Evolutionary conservation across 2,329 filamentous ascomycete genomes (phyloP).

Genomic region (Fusarium sp.): DNA sequence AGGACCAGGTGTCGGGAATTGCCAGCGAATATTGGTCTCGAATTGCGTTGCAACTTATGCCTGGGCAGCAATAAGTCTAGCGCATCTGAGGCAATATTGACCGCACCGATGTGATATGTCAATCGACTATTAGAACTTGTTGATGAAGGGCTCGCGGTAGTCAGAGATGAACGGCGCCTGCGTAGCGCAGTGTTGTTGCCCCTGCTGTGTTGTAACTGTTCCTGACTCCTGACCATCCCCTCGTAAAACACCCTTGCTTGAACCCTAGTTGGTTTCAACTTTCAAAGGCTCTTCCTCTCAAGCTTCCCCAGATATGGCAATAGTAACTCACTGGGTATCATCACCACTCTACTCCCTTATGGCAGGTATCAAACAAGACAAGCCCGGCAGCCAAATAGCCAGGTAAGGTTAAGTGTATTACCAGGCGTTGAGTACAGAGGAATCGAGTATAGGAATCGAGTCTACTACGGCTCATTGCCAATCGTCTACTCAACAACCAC

Average conservation of each 20-base stretch:
- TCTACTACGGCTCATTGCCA: slow-evolving; percentile 3
- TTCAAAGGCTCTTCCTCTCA: slow-evolving; percentile 28
- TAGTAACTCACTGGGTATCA: slow-evolving; percentile 2
- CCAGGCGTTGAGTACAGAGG: not conserved
- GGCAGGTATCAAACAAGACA: not conserved
- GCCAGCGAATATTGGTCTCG: slow-evolving; percentile 20
- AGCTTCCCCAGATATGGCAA: slow-evolving; percentile 38
- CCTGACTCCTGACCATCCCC: slow-evolving; percentile 20
- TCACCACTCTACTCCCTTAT: slow-evolving; percentile 23
- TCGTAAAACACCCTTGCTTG: slow-evolving; percentile 29
- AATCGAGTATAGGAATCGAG: slow-evolving; percentile 15
- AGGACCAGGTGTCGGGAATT: not conserved
- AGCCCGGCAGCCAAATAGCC: not conserved
- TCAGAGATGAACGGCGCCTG: slow-evolving; percentile 34
- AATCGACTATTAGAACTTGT: slow-evolving; percentile 12
- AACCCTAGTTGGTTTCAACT: slow-evolving; percentile 23
- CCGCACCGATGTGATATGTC: not conserved
- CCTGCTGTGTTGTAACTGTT: slow-evolving; percentile 32
- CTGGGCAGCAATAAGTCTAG: not conserved
- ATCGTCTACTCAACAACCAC: slow-evolving; percentile 29
- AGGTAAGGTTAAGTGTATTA: not conserved
- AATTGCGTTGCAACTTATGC: not conserved
- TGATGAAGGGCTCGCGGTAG: slow-evolving; percentile 34
- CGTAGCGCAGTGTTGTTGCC: slow-evolving; percentile 13
- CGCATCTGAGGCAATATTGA: slow-evolving; percentile 3